Evolutionary conservation across 2,329 filamentous ascomycete genomes (phyloP).

Genomic region (Stylonectria norvegica): DNA sequence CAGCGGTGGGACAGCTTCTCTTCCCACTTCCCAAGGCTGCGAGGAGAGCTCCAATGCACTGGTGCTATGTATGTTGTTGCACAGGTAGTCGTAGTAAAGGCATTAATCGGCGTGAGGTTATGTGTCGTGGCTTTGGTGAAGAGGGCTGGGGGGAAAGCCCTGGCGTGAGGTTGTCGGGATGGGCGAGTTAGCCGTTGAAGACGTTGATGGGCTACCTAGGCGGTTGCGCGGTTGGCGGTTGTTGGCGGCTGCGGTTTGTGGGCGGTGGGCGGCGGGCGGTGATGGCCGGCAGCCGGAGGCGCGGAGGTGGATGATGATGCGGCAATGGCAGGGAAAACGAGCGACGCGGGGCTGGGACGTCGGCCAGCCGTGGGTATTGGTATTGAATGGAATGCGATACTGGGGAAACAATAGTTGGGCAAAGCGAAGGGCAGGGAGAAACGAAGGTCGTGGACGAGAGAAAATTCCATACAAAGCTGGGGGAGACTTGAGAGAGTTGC

Average conservation of each 20-base stretch:
- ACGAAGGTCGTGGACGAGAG: slow-evolving; percentile 11
- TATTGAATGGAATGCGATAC: slow-evolving; percentile 12
- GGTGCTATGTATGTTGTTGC: neutral
- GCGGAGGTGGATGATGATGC: slow-evolving; percentile 22
- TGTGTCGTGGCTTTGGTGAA: neutral
- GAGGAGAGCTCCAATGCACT: neutral
- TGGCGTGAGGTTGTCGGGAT: neutral
- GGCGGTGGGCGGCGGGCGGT: slow-evolving; percentile 17
- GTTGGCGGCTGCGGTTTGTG: slow-evolving; percentile 11
- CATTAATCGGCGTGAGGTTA: neutral
- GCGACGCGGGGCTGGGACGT: slow-evolving; percentile 4
- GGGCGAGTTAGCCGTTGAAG: neutral
- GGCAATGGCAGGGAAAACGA: slow-evolving; percentile 12
- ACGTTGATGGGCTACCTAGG: neutral
- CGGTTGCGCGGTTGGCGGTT: slow-evolving; percentile 3
- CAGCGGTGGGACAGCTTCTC: neutral
- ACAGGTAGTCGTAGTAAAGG: neutral
- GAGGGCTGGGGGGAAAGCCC: neutral
- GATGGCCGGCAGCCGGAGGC: slow-evolving; percentile 14
- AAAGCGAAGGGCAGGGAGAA: slow-evolving; percentile 11
- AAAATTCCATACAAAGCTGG: slow-evolving; percentile 14
- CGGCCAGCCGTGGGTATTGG: neutral
- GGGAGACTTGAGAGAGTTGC: slow-evolving; percentile 7
- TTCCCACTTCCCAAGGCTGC: neutral
- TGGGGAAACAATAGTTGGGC: slow-evolving; percentile 6